A percentile compares a stretch with the other conserved stretches of the same genome.
Conservation (phyloP, 1,284 basidiomycete species). For the Ceratobasidium papillatum region DNA sequence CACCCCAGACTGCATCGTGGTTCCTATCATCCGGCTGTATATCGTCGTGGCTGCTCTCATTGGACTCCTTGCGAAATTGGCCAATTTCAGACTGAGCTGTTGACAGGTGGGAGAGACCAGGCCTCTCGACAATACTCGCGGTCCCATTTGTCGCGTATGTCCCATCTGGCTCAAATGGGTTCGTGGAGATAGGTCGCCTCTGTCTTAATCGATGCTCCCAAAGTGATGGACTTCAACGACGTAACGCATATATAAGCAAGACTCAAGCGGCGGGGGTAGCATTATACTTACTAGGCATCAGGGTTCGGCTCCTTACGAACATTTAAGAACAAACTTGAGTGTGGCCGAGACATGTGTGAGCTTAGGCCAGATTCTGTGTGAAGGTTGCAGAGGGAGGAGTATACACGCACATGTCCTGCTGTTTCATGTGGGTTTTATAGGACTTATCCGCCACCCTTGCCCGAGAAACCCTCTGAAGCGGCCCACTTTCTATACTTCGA, state of each 20-base stretch:
- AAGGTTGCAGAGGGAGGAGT: neutral
- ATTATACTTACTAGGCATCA: constrained; percentile 3
- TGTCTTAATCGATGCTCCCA: constrained; percentile 35
- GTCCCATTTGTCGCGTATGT: neutral
- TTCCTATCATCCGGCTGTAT: neutral
- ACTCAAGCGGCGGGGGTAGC: no score
- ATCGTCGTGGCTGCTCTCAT: neutral
- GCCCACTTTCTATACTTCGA: no score
- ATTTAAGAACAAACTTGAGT: constrained; percentile 7
- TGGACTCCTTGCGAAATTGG: neutral
- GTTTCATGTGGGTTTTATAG: no score
- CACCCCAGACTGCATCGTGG: constrained; percentile 27
- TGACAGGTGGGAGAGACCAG: neutral
- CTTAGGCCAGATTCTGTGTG: neutral
- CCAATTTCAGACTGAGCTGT: neutral
- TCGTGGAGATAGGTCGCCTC: constrained; percentile 22
- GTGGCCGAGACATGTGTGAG: neutral
- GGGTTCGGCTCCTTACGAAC: constrained; percentile 13
- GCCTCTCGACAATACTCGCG: neutral
- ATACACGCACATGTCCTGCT: no score
- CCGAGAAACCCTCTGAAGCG: no score
- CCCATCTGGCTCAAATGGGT: constrained; percentile 15
- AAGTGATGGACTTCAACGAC: neutral
- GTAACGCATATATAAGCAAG: no score
- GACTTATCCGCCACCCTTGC: no score